Evolutionary conservation across 495 filamentous ascomycete genomes (phyloP).

Genomic region (Pyrenula aspistea): DNA sequence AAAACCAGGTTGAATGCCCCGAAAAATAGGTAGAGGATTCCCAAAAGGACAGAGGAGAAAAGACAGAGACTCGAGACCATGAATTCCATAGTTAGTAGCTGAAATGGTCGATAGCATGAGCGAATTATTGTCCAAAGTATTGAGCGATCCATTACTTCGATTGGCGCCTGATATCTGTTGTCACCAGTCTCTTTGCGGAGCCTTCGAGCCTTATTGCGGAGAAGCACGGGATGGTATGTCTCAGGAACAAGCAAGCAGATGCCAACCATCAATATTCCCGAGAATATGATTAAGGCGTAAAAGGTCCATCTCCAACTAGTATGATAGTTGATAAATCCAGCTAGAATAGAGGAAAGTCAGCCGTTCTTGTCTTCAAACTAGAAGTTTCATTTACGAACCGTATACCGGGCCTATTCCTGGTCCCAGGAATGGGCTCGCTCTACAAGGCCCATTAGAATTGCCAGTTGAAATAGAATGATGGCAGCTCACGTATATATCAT

Average conservation of each 20-base stretch:
- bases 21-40: constrained; percentile 90
- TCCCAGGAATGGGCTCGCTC: constrained; percentile 61
- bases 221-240: constrained; percentile 73
- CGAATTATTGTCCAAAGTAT: constrained; percentile 56
- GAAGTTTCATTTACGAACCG: constrained; percentile 37
- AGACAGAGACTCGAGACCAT: constrained; percentile 80
- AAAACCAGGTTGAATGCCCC: constrained; percentile 87
- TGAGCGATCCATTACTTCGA: constrained; percentile 65
- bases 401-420: constrained; percentile 34
- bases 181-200: constrained; percentile 71
- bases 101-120: constrained; percentile 68
- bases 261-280: constrained; percentile 42
- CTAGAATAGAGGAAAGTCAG: constrained; percentile 28
- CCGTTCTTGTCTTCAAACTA: constrained; percentile 23
- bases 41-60: constrained; percentile 74
- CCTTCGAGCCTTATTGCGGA: constrained; percentile 60
- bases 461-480: constrained; percentile 6
- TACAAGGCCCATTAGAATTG: too few species aligned
- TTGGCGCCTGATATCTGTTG: constrained; percentile 62
- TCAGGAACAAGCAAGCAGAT: constrained; percentile 74
- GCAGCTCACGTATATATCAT: constrained; percentile 85
- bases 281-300: constrained; percentile 79
- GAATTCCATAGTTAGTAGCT: constrained; percentile 72
- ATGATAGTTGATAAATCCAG: constrained; percentile 69
- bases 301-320: constrained; percentile 81